These are phyloP conservation scores for Penicillium fuscoglaucum DNA, from an alignment of 2,329 filamentous ascomycete species.

Conservation along the genomic window DNA sequence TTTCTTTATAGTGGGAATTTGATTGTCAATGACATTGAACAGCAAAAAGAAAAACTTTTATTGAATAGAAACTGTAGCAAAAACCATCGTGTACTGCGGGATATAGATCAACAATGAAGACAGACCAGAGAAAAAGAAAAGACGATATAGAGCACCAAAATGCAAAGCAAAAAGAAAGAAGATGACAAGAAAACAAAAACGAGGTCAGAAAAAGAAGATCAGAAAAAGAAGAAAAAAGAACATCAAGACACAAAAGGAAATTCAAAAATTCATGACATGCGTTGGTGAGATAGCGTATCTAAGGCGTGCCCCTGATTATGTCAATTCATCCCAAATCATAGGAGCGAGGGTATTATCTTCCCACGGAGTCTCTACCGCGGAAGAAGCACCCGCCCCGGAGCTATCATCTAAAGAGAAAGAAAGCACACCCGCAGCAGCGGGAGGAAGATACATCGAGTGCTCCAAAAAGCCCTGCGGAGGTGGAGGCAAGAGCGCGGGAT, in stretches of 20 bases:
- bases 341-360: conserved; percentile 43
- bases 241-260: background rate
- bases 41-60: conserved; percentile 1
- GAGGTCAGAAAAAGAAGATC: background rate
- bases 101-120: conserved; percentile 19
- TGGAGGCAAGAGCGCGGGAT: conserved; percentile 36
- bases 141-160: conserved; percentile 12
- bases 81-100: conserved; percentile 31
- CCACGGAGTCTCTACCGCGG: conserved; percentile 31
- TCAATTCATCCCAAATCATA: conserved; percentile 43
- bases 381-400: conserved; percentile 15
- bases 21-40: background rate
- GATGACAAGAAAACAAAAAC: no score
- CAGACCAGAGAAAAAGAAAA: background rate
- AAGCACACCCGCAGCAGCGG: conserved; percentile 21
- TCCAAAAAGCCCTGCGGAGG: conserved; percentile 33
- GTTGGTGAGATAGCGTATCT: background rate
- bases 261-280: background rate
- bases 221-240: background rate
- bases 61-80: conserved; percentile 11
- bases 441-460: conserved; percentile 18
- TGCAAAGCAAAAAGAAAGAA: background rate
- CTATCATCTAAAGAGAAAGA: conserved; percentile 38
- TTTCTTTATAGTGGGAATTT: background rate
- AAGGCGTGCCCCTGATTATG: conserved; percentile 1